Evolutionary conservation across 1,139 yeast species (phyloP).

Genomic region (Debaryomyces fabryi): DNA sequence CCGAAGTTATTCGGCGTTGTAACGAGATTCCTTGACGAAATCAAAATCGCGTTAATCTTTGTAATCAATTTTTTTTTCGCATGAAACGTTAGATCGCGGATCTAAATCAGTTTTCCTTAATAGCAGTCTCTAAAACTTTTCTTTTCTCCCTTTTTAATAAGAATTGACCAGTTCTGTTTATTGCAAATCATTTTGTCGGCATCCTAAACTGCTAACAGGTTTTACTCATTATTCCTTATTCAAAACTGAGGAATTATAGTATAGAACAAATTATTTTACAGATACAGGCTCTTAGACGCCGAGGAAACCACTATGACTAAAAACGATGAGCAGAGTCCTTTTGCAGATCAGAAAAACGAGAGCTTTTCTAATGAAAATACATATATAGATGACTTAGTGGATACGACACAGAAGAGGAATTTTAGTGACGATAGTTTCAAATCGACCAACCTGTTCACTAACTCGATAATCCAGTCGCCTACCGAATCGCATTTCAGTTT

Average conservation of each 20-base stretch:
- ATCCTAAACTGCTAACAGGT: not conserved
- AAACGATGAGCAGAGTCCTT: conserved; percentile 17
- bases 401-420: conserved; percentile 13
- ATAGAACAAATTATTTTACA: not conserved
- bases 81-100: conserved; percentile 5
- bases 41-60: conserved; percentile 7
- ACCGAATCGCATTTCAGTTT: conserved; percentile 3
- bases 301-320: conserved; percentile 2
- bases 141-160: conserved; percentile 4
- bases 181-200: conserved; percentile 1
- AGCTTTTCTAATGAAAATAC: conserved; percentile 9
- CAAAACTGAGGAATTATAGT: not conserved
- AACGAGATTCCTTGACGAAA: not conserved
- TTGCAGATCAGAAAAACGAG: conserved; percentile 17
- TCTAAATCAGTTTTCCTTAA: conserved; percentile 5
- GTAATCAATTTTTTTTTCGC: conserved; percentile 8
- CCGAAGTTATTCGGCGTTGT: not conserved
- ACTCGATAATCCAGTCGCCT: conserved; percentile 8
- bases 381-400: conserved; percentile 1
- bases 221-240: not conserved
- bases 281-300: not conserved
- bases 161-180: conserved; percentile 1
- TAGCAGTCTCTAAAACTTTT: not conserved
- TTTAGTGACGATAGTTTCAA: conserved; percentile 23
- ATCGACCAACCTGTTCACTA: conserved; percentile 17